phyloP scores from a whole-genome alignment of 129 eudicot species.

The Centella asiatica region DNA sequence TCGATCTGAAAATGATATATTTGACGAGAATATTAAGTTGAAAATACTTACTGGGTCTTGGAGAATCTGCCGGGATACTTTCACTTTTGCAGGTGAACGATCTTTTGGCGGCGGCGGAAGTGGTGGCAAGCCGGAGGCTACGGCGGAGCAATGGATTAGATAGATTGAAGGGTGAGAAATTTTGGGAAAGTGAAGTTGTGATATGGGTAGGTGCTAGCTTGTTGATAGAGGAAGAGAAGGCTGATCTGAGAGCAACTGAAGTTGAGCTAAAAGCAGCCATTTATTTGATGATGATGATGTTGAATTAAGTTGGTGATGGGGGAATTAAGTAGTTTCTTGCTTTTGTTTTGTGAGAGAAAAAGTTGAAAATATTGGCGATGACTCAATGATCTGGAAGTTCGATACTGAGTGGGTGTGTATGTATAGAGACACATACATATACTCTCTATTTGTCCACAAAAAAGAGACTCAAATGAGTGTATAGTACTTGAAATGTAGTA shows the following conservation, averaged over 20 bases:
- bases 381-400: no score
- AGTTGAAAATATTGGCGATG: no score
- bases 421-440: no score
- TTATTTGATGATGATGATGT: neutral
- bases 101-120: constrained; percentile 14
- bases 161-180: constrained; percentile 19
- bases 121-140: constrained; percentile 8
- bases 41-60: constrained; percentile 38
- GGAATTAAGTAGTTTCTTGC: no score
- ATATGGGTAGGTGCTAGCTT: constrained; percentile 27
- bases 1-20: neutral
- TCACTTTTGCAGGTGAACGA: constrained; percentile 41
- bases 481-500: no score
- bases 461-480: no score
- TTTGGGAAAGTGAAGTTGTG: constrained; percentile 18
- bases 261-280: constrained; percentile 36
- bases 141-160: constrained; percentile 13
- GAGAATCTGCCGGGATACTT: constrained; percentile 25
- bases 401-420: no score
- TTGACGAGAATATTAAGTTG: neutral
- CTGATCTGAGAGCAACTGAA: constrained; percentile 22
- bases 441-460: no score
- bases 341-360: no score
- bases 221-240: constrained; percentile 22
- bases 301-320: no score